Evolutionary conservation across 495 filamentous ascomycete species (phyloP), one percentile per base, ranked within the genome.

Genomic region (Hyaloscypha hepaticicola): DNA sequence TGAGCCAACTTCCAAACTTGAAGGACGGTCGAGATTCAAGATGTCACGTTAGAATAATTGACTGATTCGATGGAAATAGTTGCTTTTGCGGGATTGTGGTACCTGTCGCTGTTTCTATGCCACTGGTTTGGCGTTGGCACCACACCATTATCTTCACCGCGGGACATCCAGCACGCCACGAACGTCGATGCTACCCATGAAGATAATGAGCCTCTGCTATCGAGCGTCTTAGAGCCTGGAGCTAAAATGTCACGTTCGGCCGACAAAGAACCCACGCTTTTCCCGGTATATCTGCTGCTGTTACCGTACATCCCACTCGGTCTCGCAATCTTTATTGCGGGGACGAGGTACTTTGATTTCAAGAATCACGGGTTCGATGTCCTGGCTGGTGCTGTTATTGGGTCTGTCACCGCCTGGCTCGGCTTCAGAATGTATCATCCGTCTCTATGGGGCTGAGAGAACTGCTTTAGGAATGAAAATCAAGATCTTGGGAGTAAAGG

Each of bases 391-490:
- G 48, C 19, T 21, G 24, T 16, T 51, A 51, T 51, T 51, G 48
- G 48, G 24, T 51, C 24, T 51, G 48, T 51, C 24, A 51, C 48
- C 24, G 48, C 48, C 24, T 51, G 6, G 19, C 24, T 51, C 5
- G 48, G 48, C 24, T 51, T 51, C 48, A 51, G 48, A n/a, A 51
- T 51, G 24, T 51, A 51, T 51, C 48, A 51, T 51, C 48, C 48
- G 24, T 51, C 48, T 21, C 48, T 51, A 16, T 51, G 48, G 48
- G 48, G 48, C 48, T 51, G 48, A 51, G 48, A 51, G 31, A 34
- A 12, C 31, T 34, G 31, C 5, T 12, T 34, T 34, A 34, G 5
- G 31, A 34, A 34, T 34, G 5, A 34, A 34, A 34, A 34, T 12
- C 5, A 34, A 34, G 31, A 34, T 34, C 31, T 34, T 34, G 12